phyloP scores from a whole-genome alignment of 2,329 filamentous ascomycete genomes.

The Cladosporium sp. region DNA sequence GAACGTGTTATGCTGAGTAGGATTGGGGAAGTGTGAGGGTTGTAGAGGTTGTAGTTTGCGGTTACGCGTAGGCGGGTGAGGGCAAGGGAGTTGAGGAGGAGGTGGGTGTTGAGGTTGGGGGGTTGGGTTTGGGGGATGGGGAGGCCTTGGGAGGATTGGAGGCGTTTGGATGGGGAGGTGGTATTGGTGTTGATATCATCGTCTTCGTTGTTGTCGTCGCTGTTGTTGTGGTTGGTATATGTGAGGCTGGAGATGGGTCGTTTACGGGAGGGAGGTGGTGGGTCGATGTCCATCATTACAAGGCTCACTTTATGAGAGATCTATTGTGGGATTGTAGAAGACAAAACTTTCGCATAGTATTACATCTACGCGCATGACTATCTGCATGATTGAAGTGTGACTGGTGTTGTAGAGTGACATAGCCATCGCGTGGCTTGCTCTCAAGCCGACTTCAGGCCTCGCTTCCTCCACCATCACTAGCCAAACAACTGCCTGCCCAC shows the following conservation, averaged over 20 bases:
- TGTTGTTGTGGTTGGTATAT: neutral
- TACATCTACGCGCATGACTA: neutral
- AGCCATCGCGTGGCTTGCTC: constrained; percentile 1
- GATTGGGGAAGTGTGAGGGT: constrained; percentile 21
- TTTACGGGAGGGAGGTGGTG: neutral
- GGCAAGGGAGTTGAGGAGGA: constrained; percentile 22
- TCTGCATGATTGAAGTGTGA: neutral
- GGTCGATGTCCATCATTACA: neutral
- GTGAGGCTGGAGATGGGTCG: neutral
- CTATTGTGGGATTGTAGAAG: neutral
- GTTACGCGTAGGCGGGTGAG: constrained; percentile 24
- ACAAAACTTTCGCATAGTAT: neutral
- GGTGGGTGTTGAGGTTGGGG: constrained; percentile 18
- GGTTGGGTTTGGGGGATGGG: neutral
- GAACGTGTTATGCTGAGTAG: constrained; percentile 19
- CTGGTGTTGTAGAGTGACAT: neutral
- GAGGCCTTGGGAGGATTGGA: constrained; percentile 19
- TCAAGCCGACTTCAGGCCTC: constrained; percentile 15
- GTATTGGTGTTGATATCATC: neutral
- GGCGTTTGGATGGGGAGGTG: constrained; percentile 17
- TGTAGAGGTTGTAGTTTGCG: constrained; percentile 21
- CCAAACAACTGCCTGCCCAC: constrained; percentile 9
- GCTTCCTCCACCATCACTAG: constrained; percentile 1
- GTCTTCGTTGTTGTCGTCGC: neutral
- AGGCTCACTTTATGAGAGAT: neutral